Percentiles rank a stretch among this genome's conserved stretches.
Conservation (phyloP, 164 flowering plant genomes). For the Piper betle region DNA sequence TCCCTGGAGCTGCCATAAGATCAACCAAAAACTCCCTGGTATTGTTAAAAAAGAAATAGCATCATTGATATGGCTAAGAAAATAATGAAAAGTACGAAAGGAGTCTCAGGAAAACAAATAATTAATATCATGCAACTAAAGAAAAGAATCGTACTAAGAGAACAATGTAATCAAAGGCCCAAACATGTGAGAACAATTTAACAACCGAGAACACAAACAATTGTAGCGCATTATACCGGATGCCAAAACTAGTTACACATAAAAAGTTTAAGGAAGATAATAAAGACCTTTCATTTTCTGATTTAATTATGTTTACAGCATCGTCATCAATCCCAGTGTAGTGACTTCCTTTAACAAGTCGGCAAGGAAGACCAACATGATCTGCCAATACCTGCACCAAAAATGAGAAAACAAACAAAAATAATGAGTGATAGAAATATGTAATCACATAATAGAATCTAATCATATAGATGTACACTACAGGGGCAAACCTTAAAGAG, state of each 20-base stretch:
- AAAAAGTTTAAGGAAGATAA: too few relatives aligned
- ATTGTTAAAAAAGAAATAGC: too few relatives aligned
- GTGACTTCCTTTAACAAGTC: conserved; percentile 89
- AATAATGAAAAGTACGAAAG: too few relatives aligned
- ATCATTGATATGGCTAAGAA: too few relatives aligned
- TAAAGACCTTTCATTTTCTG: conserved; percentile 68
- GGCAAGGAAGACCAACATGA: conserved; percentile 62
- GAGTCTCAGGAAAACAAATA: too few relatives aligned
- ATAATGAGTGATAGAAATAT: background rate
- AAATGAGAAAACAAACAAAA: background rate
- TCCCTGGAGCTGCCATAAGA: conserved; percentile 98
- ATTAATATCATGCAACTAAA: too few relatives aligned
- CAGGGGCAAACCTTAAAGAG: conserved; percentile 70
- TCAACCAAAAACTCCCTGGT: conserved; percentile 94
- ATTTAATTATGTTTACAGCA: conserved; percentile 89
- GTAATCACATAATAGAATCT: background rate
- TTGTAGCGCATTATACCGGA: too few relatives aligned
- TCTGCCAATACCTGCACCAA: conserved; percentile 78
- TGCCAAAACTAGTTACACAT: too few relatives aligned
- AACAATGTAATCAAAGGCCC: too few relatives aligned
- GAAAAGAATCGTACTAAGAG: too few relatives aligned
- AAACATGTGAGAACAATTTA: too few relatives aligned
- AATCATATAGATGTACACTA: background rate
- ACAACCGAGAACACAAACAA: too few relatives aligned
- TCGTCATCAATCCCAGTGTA: conserved; percentile 95